Percentiles rank a stretch among this genome's conserved stretches.
phyloP scores from a whole-genome alignment of 2,329 filamentous ascomycete species.

The Nemania bipapillata region DNA sequence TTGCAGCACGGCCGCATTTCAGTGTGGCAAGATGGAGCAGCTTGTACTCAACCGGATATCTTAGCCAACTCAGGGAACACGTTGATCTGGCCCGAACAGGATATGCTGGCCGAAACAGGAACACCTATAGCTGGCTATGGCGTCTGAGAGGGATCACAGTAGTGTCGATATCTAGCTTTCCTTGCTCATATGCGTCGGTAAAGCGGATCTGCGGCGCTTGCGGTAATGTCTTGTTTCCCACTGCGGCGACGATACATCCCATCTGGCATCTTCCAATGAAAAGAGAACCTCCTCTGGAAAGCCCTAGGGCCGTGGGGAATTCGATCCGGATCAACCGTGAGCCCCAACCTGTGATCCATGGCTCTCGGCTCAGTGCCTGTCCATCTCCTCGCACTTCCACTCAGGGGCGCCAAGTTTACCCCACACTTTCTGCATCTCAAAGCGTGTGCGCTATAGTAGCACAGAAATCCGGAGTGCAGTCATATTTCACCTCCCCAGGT shows the following conservation, averaged over 20 bases:
- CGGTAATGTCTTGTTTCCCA: conserved; percentile 35
- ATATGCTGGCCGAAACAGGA: conserved; percentile 35
- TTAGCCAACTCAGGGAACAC: conserved; percentile 31
- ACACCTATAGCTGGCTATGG: conserved; percentile 25
- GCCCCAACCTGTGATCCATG: conserved; percentile 40
- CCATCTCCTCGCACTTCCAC: conserved; percentile 38
- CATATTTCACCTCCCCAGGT: conserved; percentile 42
- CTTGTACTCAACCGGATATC: conserved; percentile 32
- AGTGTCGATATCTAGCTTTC: conserved; percentile 25
- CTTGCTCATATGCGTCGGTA: conserved; percentile 32
- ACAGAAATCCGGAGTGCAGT: conserved; percentile 50
- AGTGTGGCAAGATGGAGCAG: conserved; percentile 26
- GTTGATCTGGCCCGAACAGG: conserved; percentile 37
- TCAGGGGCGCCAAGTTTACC: conserved; percentile 45
- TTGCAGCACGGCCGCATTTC: conserved; percentile 12
- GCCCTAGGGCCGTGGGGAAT: conserved; percentile 45
- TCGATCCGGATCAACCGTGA: conserved; percentile 48
- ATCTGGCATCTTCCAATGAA: conserved; percentile 34
- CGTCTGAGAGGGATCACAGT: conserved; percentile 13
- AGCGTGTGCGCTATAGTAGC: conserved; percentile 37
- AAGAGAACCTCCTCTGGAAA: conserved; percentile 30
- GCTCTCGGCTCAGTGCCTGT: conserved; percentile 45
- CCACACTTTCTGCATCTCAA: conserved; percentile 48
- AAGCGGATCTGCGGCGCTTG: conserved; percentile 40
- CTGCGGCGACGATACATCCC: conserved; percentile 31